Evolutionary conservation across 2,329 filamentous ascomycete species (phyloP), one percentile per base, ranked within the genome.

Genomic region (Niveomyces coronatus): DNA sequence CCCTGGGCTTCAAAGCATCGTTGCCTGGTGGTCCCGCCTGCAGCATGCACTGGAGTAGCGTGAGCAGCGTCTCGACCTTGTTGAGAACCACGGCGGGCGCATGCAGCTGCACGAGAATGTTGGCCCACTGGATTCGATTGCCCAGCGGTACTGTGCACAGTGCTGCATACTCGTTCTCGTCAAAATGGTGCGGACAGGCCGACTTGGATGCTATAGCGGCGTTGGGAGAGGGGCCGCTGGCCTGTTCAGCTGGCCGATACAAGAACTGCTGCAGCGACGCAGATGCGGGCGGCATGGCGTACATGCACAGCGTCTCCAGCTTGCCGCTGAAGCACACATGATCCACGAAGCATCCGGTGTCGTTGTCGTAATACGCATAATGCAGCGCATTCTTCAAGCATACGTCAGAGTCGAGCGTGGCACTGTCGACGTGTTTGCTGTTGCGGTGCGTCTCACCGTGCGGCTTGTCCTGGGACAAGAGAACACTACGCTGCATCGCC

Each of bases 111-210:
- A 60, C 48, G 0, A 73, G 48, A 4, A 79, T 65, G 35, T 76
- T 78, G 7, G 59, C 48, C 67, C 72, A 79, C 38, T 75, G 70
- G 13, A 76, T 50, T 1, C 52, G 47, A 17, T 60, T 42, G 0
- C 73, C 73, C 3, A 67, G 48, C 0, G 67, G 63, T 6, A 79
- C 46, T 0, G 63, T 48, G 0, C 61, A 57, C n/a, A 77, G 63
- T 0, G 63, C 55, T 37, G 68, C 66, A 47, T 65, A 77, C 37
- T 80, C 72, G 2, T 68, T 64, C 0, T 74, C 42, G 0, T 64
- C 60, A 29, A 80, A 53, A 16, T 62, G 47, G 0, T 31, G 4
- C 0, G 74, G 70, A 37, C 70, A 76, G 42, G 73, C 4, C 9
- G n/a, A 4, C 20, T 14, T 68, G 1, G 46, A 49, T 0, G 73